Base-by-base conservation (phyloP, 495 filamentous ascomycete species). In the Trichoderma parareesei region DNA sequence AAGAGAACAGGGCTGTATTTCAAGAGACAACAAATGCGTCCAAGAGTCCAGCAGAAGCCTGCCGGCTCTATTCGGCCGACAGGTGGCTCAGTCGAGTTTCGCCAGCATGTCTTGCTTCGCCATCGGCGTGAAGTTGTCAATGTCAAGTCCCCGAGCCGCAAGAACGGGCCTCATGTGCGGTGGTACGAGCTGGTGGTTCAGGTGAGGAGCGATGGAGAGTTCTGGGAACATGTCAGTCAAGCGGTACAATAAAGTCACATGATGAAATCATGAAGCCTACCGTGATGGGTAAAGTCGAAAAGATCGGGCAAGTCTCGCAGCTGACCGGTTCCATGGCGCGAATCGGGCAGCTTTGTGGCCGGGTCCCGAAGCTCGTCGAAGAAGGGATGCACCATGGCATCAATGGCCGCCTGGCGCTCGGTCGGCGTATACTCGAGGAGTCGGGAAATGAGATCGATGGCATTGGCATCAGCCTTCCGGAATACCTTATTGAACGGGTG, bases 401-500 rank as follows among this genome's bases (percentile, higher is more conserved):
- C 91, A 49, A 98, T 86, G 10, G 94, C 93, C 4, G 91, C 92
- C 40, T 98, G 84, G 65, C 94, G 90, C 77, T 97, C 90, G 6
- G 95, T 97, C 14, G 94, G 94, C 0, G 94, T 98, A 74, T 98
- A 98, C 79, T 98, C 94, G 33, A 98, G 82, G 59, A 98, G 80
- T 53, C 87, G 86, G 18, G 93, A 93, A 75, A 98, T 98, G 66
- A 98, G 79, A 71, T 98, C 94, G 72, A 98, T 96, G 27, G 94
- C 94, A 73, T 93, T 90, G 14, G 84, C 80, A 63, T 94, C 90
- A 35, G 94, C 94, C 83, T 91, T 94, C 65, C 95, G 88, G 85
- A 98, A 98, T 27, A 98, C 94, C 84, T 98, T 98, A 74, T 90
- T 93, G 82, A 98, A 98, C 11, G 94, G 94, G 72, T 98, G 94